Percentiles rank a stretch among this genome's conserved stretches.
Evolutionary conservation across 2,329 filamentous ascomycete genomes (phyloP).

Genomic region (Hymenoscyphus linearis): DNA sequence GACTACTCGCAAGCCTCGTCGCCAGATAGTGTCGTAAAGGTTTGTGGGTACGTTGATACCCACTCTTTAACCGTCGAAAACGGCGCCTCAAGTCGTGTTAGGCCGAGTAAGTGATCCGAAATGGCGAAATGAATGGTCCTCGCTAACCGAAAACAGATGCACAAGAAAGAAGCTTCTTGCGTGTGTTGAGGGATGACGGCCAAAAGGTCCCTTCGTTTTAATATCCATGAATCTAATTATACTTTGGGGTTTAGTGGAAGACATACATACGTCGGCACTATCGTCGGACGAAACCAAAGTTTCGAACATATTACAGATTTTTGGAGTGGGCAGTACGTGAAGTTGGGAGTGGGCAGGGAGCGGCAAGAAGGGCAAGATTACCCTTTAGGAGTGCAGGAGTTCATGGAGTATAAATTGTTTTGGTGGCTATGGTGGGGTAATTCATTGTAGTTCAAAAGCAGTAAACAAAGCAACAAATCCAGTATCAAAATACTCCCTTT

Average conservation of each 20-base stretch:
- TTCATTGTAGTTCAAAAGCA: neutral
- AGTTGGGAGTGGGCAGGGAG: neutral
- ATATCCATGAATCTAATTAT: neutral
- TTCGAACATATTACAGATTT: neutral
- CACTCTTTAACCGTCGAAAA: conserved; percentile 25
- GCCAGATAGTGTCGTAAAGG: conserved; percentile 20
- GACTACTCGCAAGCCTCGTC: conserved; percentile 21
- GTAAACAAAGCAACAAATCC: neutral
- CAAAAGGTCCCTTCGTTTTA: conserved; percentile 19
- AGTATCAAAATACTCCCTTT: neutral
- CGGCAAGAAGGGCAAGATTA: neutral
- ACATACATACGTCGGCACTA: neutral
- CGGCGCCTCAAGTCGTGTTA: conserved; percentile 13
- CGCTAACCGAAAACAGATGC: conserved; percentile 17
- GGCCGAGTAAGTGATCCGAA: conserved; percentile 23
- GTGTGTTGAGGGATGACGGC: conserved; percentile 26
- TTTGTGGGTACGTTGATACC: conserved; percentile 26
- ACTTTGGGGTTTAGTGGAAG: neutral
- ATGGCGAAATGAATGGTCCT: conserved; percentile 7
- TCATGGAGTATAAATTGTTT: neutral
- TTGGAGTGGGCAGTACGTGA: neutral
- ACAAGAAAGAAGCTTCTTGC: conserved; percentile 25
- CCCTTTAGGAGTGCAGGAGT: neutral
- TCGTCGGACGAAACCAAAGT: neutral
- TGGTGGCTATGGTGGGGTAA: neutral